These are phyloP conservation scores for Penicillium tannophilum DNA, from an alignment of 495 filamentous ascomycete genomes.

Conservation along the genomic window DNA sequence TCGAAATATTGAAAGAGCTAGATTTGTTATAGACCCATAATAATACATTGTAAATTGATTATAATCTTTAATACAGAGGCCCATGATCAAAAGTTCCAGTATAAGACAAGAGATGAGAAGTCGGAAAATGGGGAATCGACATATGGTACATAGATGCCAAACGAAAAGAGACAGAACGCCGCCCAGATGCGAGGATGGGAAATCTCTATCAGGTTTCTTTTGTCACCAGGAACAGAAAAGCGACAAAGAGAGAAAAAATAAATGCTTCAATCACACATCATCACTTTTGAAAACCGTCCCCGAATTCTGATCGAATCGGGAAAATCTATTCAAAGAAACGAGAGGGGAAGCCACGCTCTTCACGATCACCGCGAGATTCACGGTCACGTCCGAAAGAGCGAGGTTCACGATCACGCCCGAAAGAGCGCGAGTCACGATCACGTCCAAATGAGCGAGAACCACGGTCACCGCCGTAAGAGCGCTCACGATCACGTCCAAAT, in stretches of 20 bases:
- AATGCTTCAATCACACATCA: neutral
- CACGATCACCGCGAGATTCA: neutral
- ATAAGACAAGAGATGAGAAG: conserved; percentile 35
- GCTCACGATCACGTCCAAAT: neutral
- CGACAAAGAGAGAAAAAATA: neutral
- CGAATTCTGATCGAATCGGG: neutral
- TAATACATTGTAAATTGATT: neutral
- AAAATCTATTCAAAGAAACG: neutral
- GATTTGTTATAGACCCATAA: neutral
- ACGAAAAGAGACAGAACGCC: conserved; percentile 29
- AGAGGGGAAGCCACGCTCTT: conserved; percentile 7
- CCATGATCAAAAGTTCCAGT: conserved; percentile 6
- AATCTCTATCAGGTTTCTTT: conserved; percentile 23
- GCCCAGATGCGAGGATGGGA: conserved; percentile 30
- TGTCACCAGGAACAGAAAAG: conserved; percentile 6
- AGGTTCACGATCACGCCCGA: neutral
- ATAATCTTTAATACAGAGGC: neutral
- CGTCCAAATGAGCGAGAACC: neutral
- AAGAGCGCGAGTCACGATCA: neutral
- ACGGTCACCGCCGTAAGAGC: neutral
- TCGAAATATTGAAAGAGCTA: no score
- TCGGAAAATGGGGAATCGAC: conserved; percentile 13
- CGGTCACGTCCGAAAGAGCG: neutral
- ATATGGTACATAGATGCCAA: conserved; percentile 21
- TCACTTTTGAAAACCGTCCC: neutral